Evolutionary conservation across 2,329 filamentous ascomycete species (phyloP), one percentile per base, ranked within the genome.

Genomic region (Ciborinia camelliae): DNA sequence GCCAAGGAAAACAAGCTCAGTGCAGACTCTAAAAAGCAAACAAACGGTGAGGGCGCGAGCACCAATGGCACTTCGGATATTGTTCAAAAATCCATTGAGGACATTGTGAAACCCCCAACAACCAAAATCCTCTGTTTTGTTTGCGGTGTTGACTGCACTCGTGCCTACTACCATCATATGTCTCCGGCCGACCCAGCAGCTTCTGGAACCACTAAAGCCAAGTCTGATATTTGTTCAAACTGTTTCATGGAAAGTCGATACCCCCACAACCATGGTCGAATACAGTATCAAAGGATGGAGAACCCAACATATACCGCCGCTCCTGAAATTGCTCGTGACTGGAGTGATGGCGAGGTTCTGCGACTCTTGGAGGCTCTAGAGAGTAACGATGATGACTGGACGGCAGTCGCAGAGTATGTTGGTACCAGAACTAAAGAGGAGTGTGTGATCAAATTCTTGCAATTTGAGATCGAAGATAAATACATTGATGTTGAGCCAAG

Each of bases 401-500:
- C 90, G 65, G 87, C 91, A 72, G 93, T 99, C 70, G 89, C 96
- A 1, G 92, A 94, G 68, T 91, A 97, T 73, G 95, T 99, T 51
- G 90, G 90, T 57, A 96, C 92, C 3, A 88, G 94, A 66, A 97
- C 92, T 1, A 85, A 92, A 62, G 96, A 99, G 77, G 94, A 99
- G 79, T 99, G 95, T 76, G 94, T 98, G 20, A 84, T 98, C 72
- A 95, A 97, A 76, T 99, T 99, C 80, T 78, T 99, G 69, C 92
- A 97, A 75, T 82, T 99, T 43, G 94, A 97, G 71, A 99, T 99
- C 68, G 95, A 98, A 76, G 94, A 97, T 80, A 96, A 96, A 76
- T 99, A 97, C 74, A 81, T 97, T 12, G 93, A 98, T 72, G 87
- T 91, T 9, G 88, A 94, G 72, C 81, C 84, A 9, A 72, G 77